Evolutionary conservation across 2,329 filamentous ascomycete species (phyloP), one percentile per base, ranked within the genome.

Genomic region (Talaromyces sp.): DNA sequence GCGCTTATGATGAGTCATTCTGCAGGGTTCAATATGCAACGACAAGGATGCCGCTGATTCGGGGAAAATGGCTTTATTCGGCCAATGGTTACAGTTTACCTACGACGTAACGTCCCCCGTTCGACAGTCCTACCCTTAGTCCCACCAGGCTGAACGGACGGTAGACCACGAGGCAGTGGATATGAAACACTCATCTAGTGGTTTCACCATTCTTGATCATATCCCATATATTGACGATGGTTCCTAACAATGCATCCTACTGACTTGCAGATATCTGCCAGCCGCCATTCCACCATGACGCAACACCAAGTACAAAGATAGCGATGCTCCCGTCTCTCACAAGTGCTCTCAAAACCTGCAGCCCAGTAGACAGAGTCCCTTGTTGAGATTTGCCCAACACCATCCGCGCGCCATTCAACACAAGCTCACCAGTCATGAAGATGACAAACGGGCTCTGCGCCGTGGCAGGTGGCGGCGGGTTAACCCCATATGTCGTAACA

Each of bases 401-500:
- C 35, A 75, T 64, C 63, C 74, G 68, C 15, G 72, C 66, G 19
- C 71, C 71, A 53, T 69, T 70, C 57, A 80, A 63, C 35, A 78
- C 55, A 60, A 79, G 51, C 64, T 80, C 77, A 9, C 74, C 77
- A n/a, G 74, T 79, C 35, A 75, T 65, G 59, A 80, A 79, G n/a
- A 76, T 67, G 37, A 74, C 52, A 58, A 77, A 78, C 10, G 76
- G 76, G 53, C 75, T 78, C 64, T 73, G 73, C 22, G 68, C 73
- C 21, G 75, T 77, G 11, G 76, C 73, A 25, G 76, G 76, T 35
- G 75, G 73, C 2, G 76, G 76, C 19, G 75, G 75, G 35, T 68
- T 67, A 57, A 64, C 69, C 11, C 75, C 75, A 56, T 71, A 78
- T 46, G 67, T 66, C 31, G 68, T 63, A 41, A 75, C 69, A 15